These are phyloP conservation scores for Afroboletus lepidellus DNA, from an alignment of 1,284 basidiomycete genomes.

Conservation along the genomic window DNA sequence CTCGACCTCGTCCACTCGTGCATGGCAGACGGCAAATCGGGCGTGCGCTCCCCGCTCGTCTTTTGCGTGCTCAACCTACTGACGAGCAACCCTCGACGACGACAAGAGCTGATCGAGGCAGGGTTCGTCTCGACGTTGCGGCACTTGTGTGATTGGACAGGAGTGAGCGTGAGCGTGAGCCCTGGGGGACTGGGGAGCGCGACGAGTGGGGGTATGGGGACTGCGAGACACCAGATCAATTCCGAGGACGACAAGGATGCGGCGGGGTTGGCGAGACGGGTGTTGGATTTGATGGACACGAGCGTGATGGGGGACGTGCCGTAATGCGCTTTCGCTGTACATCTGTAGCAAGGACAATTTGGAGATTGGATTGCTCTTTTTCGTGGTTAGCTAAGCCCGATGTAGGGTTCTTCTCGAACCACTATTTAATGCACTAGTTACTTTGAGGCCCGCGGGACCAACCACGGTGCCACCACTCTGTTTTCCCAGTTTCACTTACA, in stretches of 20 bases:
- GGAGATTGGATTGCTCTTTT: too few species aligned
- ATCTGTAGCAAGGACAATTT: too few species aligned
- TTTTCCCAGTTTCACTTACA: too few species aligned
- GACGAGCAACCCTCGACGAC: slow-evolving; percentile 35
- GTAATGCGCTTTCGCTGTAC: too few species aligned
- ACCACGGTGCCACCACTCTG: too few species aligned
- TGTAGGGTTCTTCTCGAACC: too few species aligned
- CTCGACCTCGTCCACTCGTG: slow-evolving; percentile 52
- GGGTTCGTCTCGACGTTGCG: slow-evolving; percentile 45
- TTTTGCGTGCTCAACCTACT: slow-evolving; percentile 54
- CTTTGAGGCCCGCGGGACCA: too few species aligned
- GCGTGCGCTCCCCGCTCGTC: slow-evolving; percentile 59
- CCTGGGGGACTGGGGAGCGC: slow-evolving; percentile 24
- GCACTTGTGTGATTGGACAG: slow-evolving; percentile 53
- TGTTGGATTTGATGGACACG: slow-evolving; percentile 45
- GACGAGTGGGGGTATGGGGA: slow-evolving; percentile 23
- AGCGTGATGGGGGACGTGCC: slow-evolving; percentile 23
- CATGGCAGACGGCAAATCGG: slow-evolving; percentile 54
- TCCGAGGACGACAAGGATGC: slow-evolving; percentile 55
- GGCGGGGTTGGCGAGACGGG: slow-evolving; percentile 50
- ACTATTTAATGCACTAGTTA: too few species aligned
- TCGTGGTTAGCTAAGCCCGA: too few species aligned
- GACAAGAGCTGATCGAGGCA: slow-evolving; percentile 40
- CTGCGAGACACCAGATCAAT: slow-evolving; percentile 24
- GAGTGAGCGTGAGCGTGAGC: slow-evolving; percentile 28